phyloP scores from a whole-genome alignment of 2,329 filamentous ascomycete species.

The Fusarium floridanum region DNA sequence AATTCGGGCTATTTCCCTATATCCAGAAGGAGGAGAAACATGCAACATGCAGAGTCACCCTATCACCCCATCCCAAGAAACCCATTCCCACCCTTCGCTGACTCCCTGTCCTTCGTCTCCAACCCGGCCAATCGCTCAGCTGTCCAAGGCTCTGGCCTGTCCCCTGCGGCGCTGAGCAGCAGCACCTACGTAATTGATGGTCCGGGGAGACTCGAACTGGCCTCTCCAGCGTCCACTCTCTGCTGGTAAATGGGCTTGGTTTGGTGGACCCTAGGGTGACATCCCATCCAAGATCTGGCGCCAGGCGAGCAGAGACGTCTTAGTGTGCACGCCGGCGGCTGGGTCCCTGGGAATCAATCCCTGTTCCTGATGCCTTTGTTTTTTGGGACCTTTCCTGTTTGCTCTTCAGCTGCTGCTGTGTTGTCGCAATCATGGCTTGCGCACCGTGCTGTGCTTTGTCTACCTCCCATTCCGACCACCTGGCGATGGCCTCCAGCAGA shows the following conservation, averaged over 20 bases:
- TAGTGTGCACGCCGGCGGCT: constrained; percentile 18
- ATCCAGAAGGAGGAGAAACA: constrained; percentile 12
- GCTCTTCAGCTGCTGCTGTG: constrained; percentile 11
- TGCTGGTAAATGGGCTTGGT: constrained; percentile 6
- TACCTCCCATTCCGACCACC: constrained; percentile 3
- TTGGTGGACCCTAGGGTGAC: constrained; percentile 22
- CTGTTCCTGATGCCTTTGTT: constrained; percentile 21
- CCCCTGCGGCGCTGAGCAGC: constrained; percentile 42
- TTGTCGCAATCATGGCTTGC: background rate
- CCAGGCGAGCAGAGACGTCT: constrained; percentile 15
- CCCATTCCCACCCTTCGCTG: constrained; percentile 5
- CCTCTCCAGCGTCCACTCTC: constrained; percentile 4
- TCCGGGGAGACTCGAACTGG: constrained; percentile 27
- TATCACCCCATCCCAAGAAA: constrained; percentile 25
- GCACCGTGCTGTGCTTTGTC: background rate
- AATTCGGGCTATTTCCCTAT: constrained; percentile 6
- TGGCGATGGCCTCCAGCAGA: constrained; percentile 17
- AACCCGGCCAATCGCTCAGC: constrained; percentile 19
- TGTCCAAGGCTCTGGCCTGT: constrained; percentile 16
- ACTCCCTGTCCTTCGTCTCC: constrained; percentile 10
- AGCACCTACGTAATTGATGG: constrained; percentile 45
- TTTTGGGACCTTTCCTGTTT: constrained; percentile 1
- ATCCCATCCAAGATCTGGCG: constrained; percentile 39
- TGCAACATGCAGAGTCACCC: constrained; percentile 23
- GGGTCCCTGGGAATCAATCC: constrained; percentile 23